Conservation (phyloP, 331 rosid species). For the Malus hybrid region DNA sequence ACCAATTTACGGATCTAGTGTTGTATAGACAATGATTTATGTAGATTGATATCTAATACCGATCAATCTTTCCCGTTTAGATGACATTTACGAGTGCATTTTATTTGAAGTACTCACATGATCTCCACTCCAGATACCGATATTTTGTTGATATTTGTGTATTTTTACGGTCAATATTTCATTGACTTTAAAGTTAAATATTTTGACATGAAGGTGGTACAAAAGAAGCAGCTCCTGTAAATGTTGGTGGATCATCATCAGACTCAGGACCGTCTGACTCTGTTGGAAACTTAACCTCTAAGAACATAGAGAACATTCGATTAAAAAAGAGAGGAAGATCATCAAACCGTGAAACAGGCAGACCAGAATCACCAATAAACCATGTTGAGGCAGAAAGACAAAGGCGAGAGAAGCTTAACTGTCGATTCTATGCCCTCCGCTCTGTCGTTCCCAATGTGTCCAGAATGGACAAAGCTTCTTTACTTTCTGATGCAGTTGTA, state of each 20-base stretch:
- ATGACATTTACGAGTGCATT: too few relatives aligned
- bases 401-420: conserved; percentile 46
- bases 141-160: neutral
- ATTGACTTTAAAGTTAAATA: neutral
- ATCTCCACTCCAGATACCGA: too few relatives aligned
- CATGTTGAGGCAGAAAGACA: conserved; percentile 64
- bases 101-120: too few relatives aligned
- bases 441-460: conserved; percentile 50
- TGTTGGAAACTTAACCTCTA: neutral
- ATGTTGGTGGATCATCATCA: conserved; percentile 7
- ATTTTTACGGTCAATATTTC: neutral
- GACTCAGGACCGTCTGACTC: conserved; percentile 3
- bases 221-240: neutral
- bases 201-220: neutral
- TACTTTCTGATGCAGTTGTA: conserved; percentile 38
- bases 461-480: conserved; percentile 10
- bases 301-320: neutral
- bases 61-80: too few relatives aligned
- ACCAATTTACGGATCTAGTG: too few relatives aligned
- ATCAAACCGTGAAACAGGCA: neutral
- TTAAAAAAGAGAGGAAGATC: conserved; percentile 21
- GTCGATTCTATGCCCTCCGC: conserved; percentile 55
- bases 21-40: too few relatives aligned
- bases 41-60: too few relatives aligned
- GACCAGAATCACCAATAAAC: conserved; percentile 7